phyloP scores from a whole-genome alignment of 208 protist species.

The Porcisia deanei region DNA sequence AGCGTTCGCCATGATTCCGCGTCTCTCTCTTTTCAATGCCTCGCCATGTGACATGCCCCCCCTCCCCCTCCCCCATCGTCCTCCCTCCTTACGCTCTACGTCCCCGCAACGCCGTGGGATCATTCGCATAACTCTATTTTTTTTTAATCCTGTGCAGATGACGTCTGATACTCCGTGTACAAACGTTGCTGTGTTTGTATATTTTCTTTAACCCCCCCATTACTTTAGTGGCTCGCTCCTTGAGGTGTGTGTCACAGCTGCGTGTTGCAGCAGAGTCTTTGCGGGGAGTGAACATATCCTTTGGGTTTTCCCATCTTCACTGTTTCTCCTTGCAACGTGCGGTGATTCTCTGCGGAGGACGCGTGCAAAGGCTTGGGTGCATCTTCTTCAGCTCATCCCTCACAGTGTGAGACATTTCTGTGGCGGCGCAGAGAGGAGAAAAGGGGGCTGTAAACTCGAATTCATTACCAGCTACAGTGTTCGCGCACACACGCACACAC shows the following conservation, averaged over 20 bases:
- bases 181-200: not conserved
- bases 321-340: not conserved
- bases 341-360: not conserved
- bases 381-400: not conserved
- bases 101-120: not conserved
- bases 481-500: not conserved
- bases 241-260: not conserved
- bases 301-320: not conserved
- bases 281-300: not conserved
- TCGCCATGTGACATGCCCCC: not conserved
- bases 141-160: not conserved
- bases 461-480: not conserved
- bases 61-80: not conserved
- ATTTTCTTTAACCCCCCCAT: not conserved
- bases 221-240: not conserved
- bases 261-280: not conserved
- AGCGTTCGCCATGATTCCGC: not conserved
- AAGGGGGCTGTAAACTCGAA: not conserved
- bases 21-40: not conserved
- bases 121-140: not conserved
- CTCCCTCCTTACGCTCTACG: not conserved
- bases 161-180: not conserved
- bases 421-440: not conserved
- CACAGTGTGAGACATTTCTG: not conserved
- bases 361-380: not conserved